Percentiles rank a stretch among this genome's conserved stretches.
These are phyloP conservation scores for Metarhizium rileyi DNA, from an alignment of 2,329 filamentous ascomycete species.

Conservation along the genomic window DNA sequence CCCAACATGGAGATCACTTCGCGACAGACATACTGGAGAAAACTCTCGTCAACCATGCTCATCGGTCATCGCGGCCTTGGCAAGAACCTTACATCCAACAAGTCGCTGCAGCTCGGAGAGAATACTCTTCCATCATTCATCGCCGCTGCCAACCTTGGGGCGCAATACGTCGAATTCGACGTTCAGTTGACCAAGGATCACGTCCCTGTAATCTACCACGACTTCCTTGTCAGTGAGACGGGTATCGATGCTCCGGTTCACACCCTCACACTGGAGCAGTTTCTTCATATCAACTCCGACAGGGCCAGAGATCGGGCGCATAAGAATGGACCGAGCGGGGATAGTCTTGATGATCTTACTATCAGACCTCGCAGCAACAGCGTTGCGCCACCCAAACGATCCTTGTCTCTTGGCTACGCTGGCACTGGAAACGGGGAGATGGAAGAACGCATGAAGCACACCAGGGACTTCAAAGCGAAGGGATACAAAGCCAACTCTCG, in stretches of 20 bases:
- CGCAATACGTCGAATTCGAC: slow-evolving; percentile 66
- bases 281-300: slow-evolving; percentile 72
- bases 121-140: slow-evolving; percentile 96
- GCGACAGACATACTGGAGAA: slow-evolving; percentile 94
- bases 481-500: slow-evolving; percentile 94
- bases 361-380: slow-evolving; percentile 25
- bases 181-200: slow-evolving; percentile 98
- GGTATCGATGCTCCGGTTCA: slow-evolving; percentile 96
- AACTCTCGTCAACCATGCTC: slow-evolving; percentile 77
- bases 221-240: slow-evolving; percentile 95
- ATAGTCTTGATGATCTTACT: slow-evolving; percentile 2
- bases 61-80: slow-evolving; percentile 67
- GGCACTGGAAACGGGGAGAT: slow-evolving; percentile 31
- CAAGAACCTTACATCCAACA: slow-evolving; percentile 78
- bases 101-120: slow-evolving; percentile 86
- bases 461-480: slow-evolving; percentile 85
- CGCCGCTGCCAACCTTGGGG: slow-evolving; percentile 86
- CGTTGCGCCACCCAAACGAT: slow-evolving; percentile 33
- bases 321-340: neutral
- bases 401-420: slow-evolving; percentile 44
- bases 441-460: slow-evolving; percentile 92
- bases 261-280: slow-evolving; percentile 89
- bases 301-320: slow-evolving; percentile 18
- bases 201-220: slow-evolving; percentile 96
- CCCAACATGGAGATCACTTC: slow-evolving; percentile 89